phyloP scores from a whole-genome alignment of 495 filamentous ascomycete genomes.

The Podospora didyma region DNA sequence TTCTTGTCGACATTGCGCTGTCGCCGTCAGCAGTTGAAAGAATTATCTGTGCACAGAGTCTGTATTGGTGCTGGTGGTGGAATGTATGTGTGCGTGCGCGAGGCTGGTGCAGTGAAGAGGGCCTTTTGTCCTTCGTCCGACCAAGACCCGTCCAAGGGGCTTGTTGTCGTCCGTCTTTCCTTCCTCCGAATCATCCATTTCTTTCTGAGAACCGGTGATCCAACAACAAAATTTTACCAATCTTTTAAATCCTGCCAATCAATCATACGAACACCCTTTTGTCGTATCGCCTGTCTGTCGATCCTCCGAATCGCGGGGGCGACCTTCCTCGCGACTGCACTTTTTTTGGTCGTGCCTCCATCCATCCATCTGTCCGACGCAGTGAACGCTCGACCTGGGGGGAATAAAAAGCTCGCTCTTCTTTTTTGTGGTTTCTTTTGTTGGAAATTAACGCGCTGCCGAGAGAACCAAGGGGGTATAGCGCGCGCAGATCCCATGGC shows the following conservation, averaged over 20 bases:
- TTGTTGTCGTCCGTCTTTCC: conserved; percentile 7
- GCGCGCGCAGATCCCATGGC: conserved; percentile 14
- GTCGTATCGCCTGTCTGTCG: neutral
- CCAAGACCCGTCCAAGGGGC: conserved; percentile 9
- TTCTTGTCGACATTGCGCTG: neutral
- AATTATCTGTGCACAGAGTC: neutral
- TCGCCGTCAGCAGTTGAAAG: conserved; percentile 5
- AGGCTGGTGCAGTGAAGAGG: conserved; percentile 4
- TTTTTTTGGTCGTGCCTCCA: conserved; percentile 13
- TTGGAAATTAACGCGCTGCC: conserved; percentile 25
- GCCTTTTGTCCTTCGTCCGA: conserved; percentile 10
- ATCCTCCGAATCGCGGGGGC: neutral
- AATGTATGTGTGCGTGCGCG: neutral
- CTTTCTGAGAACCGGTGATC: neutral
- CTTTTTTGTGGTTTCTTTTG: conserved; percentile 20
- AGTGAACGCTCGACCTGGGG: neutral
- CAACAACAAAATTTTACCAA: conserved; percentile 19
- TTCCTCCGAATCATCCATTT: conserved; percentile 4
- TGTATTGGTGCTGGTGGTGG: neutral
- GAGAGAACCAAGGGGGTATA: conserved; percentile 15
- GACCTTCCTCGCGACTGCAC: conserved; percentile 1
- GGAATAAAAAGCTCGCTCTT: conserved; percentile 3
- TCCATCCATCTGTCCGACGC: neutral
- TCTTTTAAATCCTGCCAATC: conserved; percentile 14
- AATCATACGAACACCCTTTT: conserved; percentile 2